phyloP scores from a whole-genome alignment of 177 flowering plant species.

The Vitis hybrid region DNA sequence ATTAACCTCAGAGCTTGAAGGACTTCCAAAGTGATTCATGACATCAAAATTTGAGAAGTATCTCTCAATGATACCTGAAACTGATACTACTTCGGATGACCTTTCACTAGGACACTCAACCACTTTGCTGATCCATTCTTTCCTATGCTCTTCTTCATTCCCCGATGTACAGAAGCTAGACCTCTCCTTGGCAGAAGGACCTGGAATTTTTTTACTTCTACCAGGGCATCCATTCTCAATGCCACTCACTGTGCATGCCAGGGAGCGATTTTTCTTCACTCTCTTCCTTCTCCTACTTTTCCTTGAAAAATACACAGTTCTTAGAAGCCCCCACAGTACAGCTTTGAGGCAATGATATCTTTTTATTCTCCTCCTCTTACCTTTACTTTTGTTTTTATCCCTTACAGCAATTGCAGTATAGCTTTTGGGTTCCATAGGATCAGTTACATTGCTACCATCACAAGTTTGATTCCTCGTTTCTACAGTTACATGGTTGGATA shows the following conservation, averaged over 20 bases:
- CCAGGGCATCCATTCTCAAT: background rate
- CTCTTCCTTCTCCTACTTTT: slow-evolving; percentile 11
- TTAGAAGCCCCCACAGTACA: slow-evolving; percentile 3
- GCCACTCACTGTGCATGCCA: background rate
- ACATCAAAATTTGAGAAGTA: slow-evolving; percentile 40
- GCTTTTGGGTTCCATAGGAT: slow-evolving; percentile 8
- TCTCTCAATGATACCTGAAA: slow-evolving; percentile 42
- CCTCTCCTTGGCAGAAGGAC: background rate
- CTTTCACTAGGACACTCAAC: slow-evolving; percentile 17
- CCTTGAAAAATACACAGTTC: slow-evolving; percentile 6
- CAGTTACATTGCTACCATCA: slow-evolving; percentile 7
- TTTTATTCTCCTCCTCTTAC: slow-evolving; percentile 7
- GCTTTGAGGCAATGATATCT: slow-evolving; percentile 3
- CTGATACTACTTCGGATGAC: slow-evolving; percentile 38
- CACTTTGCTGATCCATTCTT: background rate
- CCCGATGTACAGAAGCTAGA: background rate
- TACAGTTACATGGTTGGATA: slow-evolving; percentile 6
- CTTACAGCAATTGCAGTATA: background rate
- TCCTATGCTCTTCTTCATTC: slow-evolving; percentile 8
- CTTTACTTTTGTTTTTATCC: slow-evolving; percentile 3
- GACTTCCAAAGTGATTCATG: slow-evolving; percentile 12
- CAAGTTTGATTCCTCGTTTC: slow-evolving; percentile 7
- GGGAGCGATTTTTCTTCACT: slow-evolving; percentile 1
- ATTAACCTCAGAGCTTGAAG: slow-evolving; percentile 15
- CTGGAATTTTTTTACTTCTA: background rate